A percentile compares a stretch with the other conserved stretches of the same genome.
Conservation (phyloP, 1,139 yeast species). For the Wickerhamomyces sp. region DNA sequence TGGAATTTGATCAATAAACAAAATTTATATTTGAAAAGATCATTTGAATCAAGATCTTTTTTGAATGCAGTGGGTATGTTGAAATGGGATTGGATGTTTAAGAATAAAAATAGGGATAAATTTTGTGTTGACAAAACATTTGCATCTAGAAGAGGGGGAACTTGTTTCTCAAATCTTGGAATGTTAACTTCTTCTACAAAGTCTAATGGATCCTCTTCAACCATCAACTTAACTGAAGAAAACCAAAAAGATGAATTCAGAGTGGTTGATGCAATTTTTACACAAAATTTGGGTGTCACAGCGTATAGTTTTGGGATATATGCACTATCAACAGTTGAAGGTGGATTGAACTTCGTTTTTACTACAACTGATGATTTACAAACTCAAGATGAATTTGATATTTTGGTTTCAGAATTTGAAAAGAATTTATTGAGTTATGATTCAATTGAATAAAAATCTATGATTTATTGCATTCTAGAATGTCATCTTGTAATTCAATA, state of each 20-base stretch:
- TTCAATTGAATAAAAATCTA: not conserved
- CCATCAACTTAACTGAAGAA: not conserved
- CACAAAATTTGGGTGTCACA: conserved; percentile 11
- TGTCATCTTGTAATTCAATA: too few species aligned
- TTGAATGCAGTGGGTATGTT: conserved; percentile 15
- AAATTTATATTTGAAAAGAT: conserved; percentile 5
- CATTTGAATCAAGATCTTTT: conserved; percentile 3
- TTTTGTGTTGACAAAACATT: conserved; percentile 5
- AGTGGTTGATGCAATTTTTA: conserved; percentile 11
- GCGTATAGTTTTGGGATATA: conserved; percentile 7
- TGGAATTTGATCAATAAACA: conserved; percentile 5
- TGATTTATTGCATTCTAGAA: not conserved
- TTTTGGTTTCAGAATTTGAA: conserved; percentile 3
- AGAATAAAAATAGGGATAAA: conserved; percentile 12
- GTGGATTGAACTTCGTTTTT: conserved; percentile 14
- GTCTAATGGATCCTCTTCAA: too few species aligned
- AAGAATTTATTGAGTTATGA: not conserved
- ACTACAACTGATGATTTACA: conserved; percentile 5
- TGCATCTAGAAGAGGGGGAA: conserved; percentile 8
- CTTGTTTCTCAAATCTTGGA: conserved; percentile 18
- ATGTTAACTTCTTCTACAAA: not conserved
- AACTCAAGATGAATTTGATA: not conserved
- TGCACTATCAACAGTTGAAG: conserved; percentile 4
- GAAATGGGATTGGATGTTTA: conserved; percentile 2
- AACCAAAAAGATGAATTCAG: conserved; percentile 1